Evolutionary conservation across 2,329 filamentous ascomycete species (phyloP).

Genomic region (Falciphora oryzae): DNA sequence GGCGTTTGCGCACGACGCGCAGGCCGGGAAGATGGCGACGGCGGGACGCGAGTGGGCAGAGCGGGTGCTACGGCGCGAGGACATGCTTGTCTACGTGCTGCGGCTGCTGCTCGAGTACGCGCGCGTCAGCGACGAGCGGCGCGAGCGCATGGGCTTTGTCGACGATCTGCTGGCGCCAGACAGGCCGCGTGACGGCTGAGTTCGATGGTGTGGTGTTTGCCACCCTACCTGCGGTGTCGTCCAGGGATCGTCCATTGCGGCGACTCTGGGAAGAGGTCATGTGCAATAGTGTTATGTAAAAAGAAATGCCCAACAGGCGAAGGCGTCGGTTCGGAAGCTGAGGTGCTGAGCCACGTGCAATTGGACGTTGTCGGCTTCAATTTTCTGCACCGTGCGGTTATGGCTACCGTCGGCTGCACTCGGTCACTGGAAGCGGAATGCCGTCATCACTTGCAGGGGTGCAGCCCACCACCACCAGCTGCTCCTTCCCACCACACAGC

Average conservation of each 20-base stretch:
- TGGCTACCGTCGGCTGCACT: slow-evolving; percentile 1
- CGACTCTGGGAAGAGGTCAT: not conserved
- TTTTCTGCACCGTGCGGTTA: not conserved
- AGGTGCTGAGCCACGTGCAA: not conserved
- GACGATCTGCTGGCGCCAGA: slow-evolving; percentile 32
- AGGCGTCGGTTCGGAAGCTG: no score
- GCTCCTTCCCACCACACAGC: no score
- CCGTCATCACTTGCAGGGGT: slow-evolving; percentile 6
- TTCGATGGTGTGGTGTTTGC: no score
- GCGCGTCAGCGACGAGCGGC: slow-evolving; percentile 44
- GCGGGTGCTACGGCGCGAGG: slow-evolving; percentile 60
- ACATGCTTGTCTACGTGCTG: slow-evolving; percentile 67
- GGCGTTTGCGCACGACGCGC: slow-evolving; percentile 42
- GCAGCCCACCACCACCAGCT: not conserved
- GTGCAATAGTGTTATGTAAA: not conserved
- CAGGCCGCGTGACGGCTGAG: no score
- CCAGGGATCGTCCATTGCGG: no score
- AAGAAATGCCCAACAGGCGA: not conserved
- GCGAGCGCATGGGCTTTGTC: slow-evolving; percentile 51
- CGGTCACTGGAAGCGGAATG: slow-evolving; percentile 3
- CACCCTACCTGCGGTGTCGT: no score
- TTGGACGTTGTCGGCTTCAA: not conserved
- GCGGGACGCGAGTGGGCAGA: slow-evolving; percentile 64
- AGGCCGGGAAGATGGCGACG: slow-evolving; percentile 58
- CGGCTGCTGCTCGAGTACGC: slow-evolving; percentile 61